These are phyloP conservation scores for Vanrija pseudolonga DNA, from an alignment of 1,284 basidiomycete species.

Conservation along the genomic window DNA sequence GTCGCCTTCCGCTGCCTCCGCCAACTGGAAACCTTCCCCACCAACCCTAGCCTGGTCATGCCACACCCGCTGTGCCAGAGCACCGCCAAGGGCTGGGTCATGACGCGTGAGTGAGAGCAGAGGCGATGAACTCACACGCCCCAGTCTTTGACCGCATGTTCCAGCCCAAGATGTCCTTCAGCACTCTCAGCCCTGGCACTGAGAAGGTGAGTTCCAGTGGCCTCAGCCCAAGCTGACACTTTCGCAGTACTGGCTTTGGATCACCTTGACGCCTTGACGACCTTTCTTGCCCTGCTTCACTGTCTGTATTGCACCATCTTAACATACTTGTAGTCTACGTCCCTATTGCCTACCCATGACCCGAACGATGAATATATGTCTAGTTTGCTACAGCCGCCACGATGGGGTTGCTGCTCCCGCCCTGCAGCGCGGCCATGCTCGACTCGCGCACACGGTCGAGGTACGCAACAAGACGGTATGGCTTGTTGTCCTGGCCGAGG, in stretches of 20 bases:
- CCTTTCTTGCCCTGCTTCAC: not conserved
- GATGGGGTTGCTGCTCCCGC: constrained; percentile 69
- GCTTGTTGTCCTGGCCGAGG: constrained; percentile 54
- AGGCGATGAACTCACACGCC: not conserved
- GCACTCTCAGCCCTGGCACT: constrained; percentile 34
- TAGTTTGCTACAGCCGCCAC: constrained; percentile 30
- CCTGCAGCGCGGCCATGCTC: constrained; percentile 64
- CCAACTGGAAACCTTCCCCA: constrained; percentile 58
- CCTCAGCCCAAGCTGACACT: constrained; percentile 5
- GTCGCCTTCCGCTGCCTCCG: constrained; percentile 24
- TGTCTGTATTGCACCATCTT: not conserved
- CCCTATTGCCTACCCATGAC: not conserved
- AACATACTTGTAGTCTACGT: not conserved
- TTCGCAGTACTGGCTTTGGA: constrained; percentile 34
- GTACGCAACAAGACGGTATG: constrained; percentile 62
- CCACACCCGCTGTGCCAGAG: constrained; percentile 81
- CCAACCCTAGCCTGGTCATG: constrained; percentile 84
- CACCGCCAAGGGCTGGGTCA: constrained; percentile 78
- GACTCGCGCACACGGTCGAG: constrained; percentile 66
- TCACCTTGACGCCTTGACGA: constrained; percentile 15
- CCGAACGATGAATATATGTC: not conserved
- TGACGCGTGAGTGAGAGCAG: constrained; percentile 59
- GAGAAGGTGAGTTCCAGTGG: constrained; percentile 32
- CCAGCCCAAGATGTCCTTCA: constrained; percentile 35
- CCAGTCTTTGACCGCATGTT: constrained; percentile 91